Percentiles rank a stretch among this genome's conserved stretches.
These are phyloP conservation scores for Trichoderma breve DNA, from an alignment of 2,329 filamentous ascomycete species.

Conservation along the genomic window DNA sequence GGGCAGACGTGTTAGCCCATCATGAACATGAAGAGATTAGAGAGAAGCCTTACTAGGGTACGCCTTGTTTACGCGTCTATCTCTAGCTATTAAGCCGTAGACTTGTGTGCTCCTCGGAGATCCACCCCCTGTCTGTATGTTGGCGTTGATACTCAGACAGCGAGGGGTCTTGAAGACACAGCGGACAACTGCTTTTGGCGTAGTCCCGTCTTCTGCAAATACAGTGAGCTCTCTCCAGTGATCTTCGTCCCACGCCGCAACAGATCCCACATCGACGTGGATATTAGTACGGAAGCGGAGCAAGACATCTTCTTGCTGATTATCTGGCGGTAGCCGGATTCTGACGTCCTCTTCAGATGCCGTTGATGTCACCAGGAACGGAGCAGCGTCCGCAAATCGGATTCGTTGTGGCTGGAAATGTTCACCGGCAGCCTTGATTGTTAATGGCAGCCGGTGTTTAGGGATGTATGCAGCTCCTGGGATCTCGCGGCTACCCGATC, in stretches of 20 bases:
- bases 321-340: constrained; percentile 15
- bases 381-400: constrained; percentile 24
- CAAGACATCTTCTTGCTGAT: constrained; percentile 22
- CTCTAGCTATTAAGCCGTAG: constrained; percentile 24
- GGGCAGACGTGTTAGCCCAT: not conserved
- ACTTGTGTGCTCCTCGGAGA: constrained; percentile 21
- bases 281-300: constrained; percentile 24
- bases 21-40: not conserved
- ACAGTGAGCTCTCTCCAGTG: constrained; percentile 23
- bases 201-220: constrained; percentile 6
- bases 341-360: constrained; percentile 23
- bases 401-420: constrained; percentile 22
- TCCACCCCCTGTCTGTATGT: constrained; percentile 19
- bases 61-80: constrained; percentile 23
- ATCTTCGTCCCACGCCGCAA: constrained; percentile 22
- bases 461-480: constrained; percentile 23
- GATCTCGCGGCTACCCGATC: constrained; percentile 22
- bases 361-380: constrained; percentile 23
- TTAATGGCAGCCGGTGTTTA: constrained; percentile 18
- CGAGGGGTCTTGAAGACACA: constrained; percentile 24
- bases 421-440: constrained; percentile 17
- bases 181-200: constrained; percentile 22
- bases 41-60: constrained; percentile 21
- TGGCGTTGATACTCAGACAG: constrained; percentile 24
- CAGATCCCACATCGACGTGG: constrained; percentile 23